Evolutionary conservation across 2,329 filamentous ascomycete genomes (phyloP), one percentile per base, ranked within the genome.

Genomic region (Penicillium sp.): DNA sequence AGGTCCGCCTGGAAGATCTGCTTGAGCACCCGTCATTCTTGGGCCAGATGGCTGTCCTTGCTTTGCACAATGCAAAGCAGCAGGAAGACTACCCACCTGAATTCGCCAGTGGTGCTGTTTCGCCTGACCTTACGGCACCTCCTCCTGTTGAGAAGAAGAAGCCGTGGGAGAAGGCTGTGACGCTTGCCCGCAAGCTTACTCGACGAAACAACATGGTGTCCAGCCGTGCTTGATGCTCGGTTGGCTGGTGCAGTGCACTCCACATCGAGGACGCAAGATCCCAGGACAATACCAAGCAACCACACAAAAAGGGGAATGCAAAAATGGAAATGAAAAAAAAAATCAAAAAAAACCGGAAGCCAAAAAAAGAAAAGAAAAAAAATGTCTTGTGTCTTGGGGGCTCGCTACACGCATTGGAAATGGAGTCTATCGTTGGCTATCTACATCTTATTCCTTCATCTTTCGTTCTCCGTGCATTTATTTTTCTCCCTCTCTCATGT

Each of bases 11-110:
- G 0, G 67, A 70, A 30, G 65, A 69, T 37, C 54, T 70, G 10
- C 62, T 70, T 9, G 61, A 64, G 18, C 61, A 67, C 10, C 62
- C 67, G 1, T 67, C 65, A 2, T 66, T 70, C 59, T 50, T 69
- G 7, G 65, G 64, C 1, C 65, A 69, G 39, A 63, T 70, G 58
- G 63, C 60, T 8, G 61, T 65, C 20, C 41, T 68, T 34, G 56
- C 57, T 1, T 33, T 58, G 40, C 50, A 59, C 32, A 59, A 58
- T 18, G 33, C 51, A n/a, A 56, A 54, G 34, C 44, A 53, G n/a
- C 44, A 53, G 13, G 42, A 53, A 4, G 48, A 54, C 7, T 19
- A 35, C 1, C 39, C 43, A 7, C 13, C 21, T 1, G 45, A 51
- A 7, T 39, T 46, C 16, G 50, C 47, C 20, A 41, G 43, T 4